Percentiles rank a stretch among this genome's conserved stretches.
These are phyloP conservation scores for Suillus subluteus DNA, from an alignment of 768 basidiomycete species.

Conservation along the genomic window DNA sequence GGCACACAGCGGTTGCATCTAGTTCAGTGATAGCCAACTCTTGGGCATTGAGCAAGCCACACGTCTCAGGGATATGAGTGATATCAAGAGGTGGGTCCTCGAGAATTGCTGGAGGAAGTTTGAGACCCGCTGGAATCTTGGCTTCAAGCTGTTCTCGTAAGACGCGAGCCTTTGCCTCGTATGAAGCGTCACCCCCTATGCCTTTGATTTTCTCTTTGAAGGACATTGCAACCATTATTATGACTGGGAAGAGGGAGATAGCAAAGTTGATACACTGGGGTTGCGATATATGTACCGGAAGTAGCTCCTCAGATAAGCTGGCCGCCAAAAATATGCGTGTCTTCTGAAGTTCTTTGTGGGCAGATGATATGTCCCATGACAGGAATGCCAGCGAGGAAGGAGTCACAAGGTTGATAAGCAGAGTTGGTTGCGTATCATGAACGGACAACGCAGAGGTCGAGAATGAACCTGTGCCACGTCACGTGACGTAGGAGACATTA, in stretches of 20 bases:
- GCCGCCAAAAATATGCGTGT: not conserved
- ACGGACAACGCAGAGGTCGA: not conserved
- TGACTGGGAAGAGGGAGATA: constrained; percentile 17
- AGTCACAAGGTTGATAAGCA: not conserved
- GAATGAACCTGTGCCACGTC: not conserved
- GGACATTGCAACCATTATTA: constrained; percentile 14
- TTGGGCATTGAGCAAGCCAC: constrained; percentile 33
- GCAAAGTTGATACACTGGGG: not conserved
- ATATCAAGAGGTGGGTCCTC: constrained; percentile 35
- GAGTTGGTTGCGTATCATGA: not conserved
- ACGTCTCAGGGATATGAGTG: constrained; percentile 34
- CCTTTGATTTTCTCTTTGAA: constrained; percentile 27
- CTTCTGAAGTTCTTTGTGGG: not conserved
- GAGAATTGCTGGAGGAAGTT: constrained; percentile 21
- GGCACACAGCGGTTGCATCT: constrained; percentile 39
- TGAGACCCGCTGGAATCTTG: constrained; percentile 26
- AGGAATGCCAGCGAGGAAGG: not conserved
- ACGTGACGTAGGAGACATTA: not conserved
- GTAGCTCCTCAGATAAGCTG: not conserved
- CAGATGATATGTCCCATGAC: not conserved
- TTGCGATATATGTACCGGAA: not conserved
- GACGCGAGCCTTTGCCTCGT: constrained; percentile 22
- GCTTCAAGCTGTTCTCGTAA: constrained; percentile 25
- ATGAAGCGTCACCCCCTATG: constrained; percentile 25
- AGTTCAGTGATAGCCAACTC: constrained; percentile 39